Percentiles rank a stretch among this genome's conserved stretches.
Evolutionary conservation across 2,329 filamentous ascomycete species (phyloP).

Genomic region (Blumeriella jaapii): DNA sequence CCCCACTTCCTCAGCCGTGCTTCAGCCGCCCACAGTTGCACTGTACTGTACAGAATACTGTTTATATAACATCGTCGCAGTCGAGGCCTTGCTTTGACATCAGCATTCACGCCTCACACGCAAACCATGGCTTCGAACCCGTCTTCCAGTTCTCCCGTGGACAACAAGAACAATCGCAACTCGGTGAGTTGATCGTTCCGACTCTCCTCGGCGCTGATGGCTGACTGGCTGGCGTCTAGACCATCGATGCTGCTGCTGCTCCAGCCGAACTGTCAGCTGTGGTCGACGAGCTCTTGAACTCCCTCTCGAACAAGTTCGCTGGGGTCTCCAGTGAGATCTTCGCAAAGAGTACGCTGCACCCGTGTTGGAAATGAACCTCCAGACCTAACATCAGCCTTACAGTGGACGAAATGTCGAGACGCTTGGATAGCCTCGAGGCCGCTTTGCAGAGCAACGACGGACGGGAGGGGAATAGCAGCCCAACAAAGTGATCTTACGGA

Average conservation of each 20-base stretch:
- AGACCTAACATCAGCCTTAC: slow-evolving; percentile 4
- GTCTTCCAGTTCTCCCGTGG: slow-evolving; percentile 14
- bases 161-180: slow-evolving; percentile 10
- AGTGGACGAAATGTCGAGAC: slow-evolving; percentile 93
- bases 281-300: slow-evolving; percentile 78
- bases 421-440: slow-evolving; percentile 63
- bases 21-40: too few species aligned
- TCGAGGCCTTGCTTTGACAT: too few species aligned
- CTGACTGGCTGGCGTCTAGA: slow-evolving; percentile 8
- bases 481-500: slow-evolving; percentile 14
- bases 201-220: slow-evolving; percentile 1
- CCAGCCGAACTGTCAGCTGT: slow-evolving; percentile 34
- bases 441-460: slow-evolving; percentile 19
- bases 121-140: slow-evolving; percentile 10
- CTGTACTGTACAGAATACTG: too few species aligned
- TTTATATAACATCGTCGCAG: too few species aligned
- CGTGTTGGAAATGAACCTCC: background rate
- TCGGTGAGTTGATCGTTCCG: slow-evolving; percentile 9
- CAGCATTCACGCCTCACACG: too few species aligned
- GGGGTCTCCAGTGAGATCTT: slow-evolving; percentile 79
- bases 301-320: slow-evolving; percentile 75
- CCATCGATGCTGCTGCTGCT: slow-evolving; percentile 20
- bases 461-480: slow-evolving; percentile 19
- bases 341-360: slow-evolving; percentile 54
- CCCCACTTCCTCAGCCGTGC: too few species aligned